Conservation (phyloP, 768 basidiomycete genomes). For the Mycena filopes region DNA sequence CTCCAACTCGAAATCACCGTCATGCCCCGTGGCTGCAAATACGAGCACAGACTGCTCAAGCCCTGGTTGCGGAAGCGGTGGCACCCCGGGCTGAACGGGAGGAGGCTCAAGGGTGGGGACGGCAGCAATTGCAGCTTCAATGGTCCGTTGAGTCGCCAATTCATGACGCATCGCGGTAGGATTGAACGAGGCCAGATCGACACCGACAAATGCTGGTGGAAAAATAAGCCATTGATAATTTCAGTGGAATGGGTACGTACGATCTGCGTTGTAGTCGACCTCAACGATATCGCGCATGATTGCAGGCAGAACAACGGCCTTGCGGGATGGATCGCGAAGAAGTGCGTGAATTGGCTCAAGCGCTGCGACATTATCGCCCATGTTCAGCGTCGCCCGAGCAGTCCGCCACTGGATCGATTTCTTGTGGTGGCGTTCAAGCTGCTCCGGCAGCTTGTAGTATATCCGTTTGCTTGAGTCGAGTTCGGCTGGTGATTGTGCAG, state of each 20-base stretch:
- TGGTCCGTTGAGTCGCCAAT: neutral
- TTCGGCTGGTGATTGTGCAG: conserved; percentile 8
- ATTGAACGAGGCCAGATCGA: conserved; percentile 11
- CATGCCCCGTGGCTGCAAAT: neutral
- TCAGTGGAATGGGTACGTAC: neutral
- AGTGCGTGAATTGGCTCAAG: conserved; percentile 5
- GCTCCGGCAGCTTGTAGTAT: conserved; percentile 32
- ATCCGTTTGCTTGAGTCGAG: conserved; percentile 20
- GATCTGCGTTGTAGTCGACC: conserved; percentile 8
- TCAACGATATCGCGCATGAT: conserved; percentile 8
- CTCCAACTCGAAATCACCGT: conserved; percentile 7
- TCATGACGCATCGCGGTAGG: conserved; percentile 11
- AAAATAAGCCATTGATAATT: neutral
- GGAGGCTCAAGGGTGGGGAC: conserved; percentile 1
- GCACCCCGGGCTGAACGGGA: neutral
- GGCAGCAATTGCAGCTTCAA: neutral
- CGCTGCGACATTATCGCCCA: neutral
- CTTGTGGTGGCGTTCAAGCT: conserved; percentile 34
- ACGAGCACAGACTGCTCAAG: conserved; percentile 7
- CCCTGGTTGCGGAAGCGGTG: neutral
- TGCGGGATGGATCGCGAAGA: conserved; percentile 1
- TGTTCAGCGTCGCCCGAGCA: conserved; percentile 7
- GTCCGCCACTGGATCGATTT: conserved; percentile 20
- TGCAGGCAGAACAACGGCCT: conserved; percentile 13
- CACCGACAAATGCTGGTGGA: neutral